Base-by-base conservation (phyloP, 2,329 filamentous ascomycete species). In the Fusarium foetens region DNA sequence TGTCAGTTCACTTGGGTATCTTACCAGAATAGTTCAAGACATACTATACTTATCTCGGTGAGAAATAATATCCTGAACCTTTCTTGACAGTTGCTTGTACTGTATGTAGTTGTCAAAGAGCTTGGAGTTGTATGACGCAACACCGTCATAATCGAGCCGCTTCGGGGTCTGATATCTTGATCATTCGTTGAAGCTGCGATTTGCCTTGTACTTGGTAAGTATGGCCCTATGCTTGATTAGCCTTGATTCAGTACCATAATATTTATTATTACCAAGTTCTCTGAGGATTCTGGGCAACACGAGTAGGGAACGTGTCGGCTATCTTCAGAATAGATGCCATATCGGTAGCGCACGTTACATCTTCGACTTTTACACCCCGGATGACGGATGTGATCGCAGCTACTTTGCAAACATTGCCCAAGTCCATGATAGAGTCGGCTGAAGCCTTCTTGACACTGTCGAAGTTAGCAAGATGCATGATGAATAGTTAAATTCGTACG, bases 21-120 rank as follows among this genome's bases (percentile, higher is more conserved):
- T n/a, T n/a, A 17, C 14, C 3, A 48, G 21, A 14, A 27, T 17
- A 19, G 11, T 12, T 19, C 25, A 14, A 27, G 10, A 19, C 46
- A 3, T 16, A 62, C 62, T 4, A n/a, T 66, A 63, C 19, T 63
- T n/a, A 1, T 57, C 36, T 21, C 17, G 11, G 2, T 57, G 25
- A 1, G 49, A 25, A 6, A 69, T 58, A 0, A 58, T 63, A 21
- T 63, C 36, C 4, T 63, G 36, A 6, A 68, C 35, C 16, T 36
- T 43, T 8, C n/a, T 36, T 11, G 41, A 8, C 10, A 69, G 29
- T 0, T 17, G 19, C n/a, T 63, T 71, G 31, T 74, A 73, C 33
- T 68, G 58, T 46, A 73, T 74, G 8, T 60, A 73, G 3, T 16
- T 46, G 5, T 74, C 38, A 8, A 74, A 63, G 0, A 74, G 42